A percentile compares a stretch with the other conserved stretches of the same genome.
These are phyloP conservation scores for Euphorbia corollata DNA, from an alignment of 441 rosid genomes.

Conservation along the genomic window DNA sequence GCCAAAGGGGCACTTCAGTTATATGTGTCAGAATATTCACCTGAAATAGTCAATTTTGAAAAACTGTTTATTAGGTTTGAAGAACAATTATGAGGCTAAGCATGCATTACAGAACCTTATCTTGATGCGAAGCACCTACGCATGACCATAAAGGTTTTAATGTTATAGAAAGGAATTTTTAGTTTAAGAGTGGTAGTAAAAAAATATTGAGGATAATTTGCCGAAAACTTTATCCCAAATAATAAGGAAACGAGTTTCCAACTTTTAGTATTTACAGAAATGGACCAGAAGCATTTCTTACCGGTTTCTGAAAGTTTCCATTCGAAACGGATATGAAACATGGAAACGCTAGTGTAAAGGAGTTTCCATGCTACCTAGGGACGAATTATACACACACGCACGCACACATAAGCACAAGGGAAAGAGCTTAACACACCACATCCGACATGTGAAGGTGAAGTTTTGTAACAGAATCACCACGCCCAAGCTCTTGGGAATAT, in stretches of 20 bases:
- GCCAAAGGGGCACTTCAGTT: constrained; percentile 35
- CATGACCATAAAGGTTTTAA: background rate
- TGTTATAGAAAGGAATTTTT: too few relatives aligned
- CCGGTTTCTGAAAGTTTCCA: too few relatives aligned
- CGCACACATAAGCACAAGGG: background rate
- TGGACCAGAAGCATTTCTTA: too few relatives aligned
- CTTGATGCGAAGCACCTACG: background rate
- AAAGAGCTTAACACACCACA: constrained; percentile 45
- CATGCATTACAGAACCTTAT: background rate
- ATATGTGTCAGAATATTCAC: constrained; percentile 31
- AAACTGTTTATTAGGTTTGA: background rate
- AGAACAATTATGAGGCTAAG: background rate
- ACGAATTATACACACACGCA: background rate
- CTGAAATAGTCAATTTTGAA: constrained; percentile 32
- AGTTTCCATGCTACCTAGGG: too few relatives aligned
- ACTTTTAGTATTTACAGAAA: too few relatives aligned
- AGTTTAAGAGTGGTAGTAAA: too few relatives aligned
- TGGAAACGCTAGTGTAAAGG: too few relatives aligned
- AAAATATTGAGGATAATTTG: too few relatives aligned
- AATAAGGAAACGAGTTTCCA: too few relatives aligned
- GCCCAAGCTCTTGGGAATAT: constrained; percentile 63
- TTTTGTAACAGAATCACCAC: constrained; percentile 90
- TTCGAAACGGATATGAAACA: too few relatives aligned
- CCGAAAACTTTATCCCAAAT: too few relatives aligned
- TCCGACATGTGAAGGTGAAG: constrained; percentile 95